These are phyloP conservation scores for Microcos paniculata DNA, from an alignment of 345 rosid species.

Conservation along the genomic window DNA sequence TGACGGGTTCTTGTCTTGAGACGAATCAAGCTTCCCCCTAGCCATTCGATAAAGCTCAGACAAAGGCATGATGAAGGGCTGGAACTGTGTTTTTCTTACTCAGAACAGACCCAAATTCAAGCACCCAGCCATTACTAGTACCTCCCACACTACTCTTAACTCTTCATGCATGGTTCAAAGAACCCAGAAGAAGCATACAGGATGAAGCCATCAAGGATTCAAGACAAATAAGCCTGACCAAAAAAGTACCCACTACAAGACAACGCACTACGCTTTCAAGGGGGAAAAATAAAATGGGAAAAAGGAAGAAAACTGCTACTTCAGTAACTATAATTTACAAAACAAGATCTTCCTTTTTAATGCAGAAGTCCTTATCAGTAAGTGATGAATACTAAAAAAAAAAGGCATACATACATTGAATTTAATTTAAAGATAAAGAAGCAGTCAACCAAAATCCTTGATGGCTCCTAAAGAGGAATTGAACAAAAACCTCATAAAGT, in stretches of 20 bases:
- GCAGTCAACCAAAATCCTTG: background rate
- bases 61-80: constrained; percentile 61
- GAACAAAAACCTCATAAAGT: background rate
- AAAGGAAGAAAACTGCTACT: background rate
- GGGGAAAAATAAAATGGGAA: background rate
- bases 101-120: constrained; percentile 23
- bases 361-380: background rate
- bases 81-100: background rate
- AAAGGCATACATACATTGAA: background rate
- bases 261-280: constrained; percentile 18
- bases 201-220: constrained; percentile 29
- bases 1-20: constrained; percentile 40
- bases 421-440: background rate
- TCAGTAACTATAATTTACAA: constrained; percentile 1
- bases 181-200: constrained; percentile 19
- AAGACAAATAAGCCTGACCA: constrained; percentile 22
- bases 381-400: background rate
- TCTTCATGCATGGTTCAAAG: constrained; percentile 25
- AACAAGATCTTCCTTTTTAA: background rate
- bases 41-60: constrained; percentile 65
- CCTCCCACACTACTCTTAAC: constrained; percentile 17
- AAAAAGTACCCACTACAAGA: constrained; percentile 18
- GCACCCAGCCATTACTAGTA: constrained; percentile 23
- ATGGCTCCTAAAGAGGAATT: background rate
- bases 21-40: constrained; percentile 39